Base-by-base conservation (phyloP, 2,329 filamentous ascomycete genomes). In the Fusarium subglutinans region DNA sequence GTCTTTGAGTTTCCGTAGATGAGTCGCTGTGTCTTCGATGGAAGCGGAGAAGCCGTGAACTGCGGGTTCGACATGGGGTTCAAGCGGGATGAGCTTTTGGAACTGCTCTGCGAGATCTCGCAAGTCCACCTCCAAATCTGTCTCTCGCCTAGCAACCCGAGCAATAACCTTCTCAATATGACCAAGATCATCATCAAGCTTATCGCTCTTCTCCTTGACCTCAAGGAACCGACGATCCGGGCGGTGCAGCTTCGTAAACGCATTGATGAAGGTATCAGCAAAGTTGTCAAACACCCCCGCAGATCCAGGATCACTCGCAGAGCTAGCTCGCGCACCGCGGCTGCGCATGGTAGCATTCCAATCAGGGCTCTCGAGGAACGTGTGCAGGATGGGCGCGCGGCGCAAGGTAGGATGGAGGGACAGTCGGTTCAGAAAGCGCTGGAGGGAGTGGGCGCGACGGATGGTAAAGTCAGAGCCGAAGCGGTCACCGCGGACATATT, bases 121-220 rank as follows among this genome's bases (percentile, higher is more conserved):
- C 78, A 98, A 94, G 83, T 99, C 96, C 3, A 90, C 86, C 82
- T 98, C 95, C 15, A 99, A 87, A 79, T 99, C 96, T 2, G 89
- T 88, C 83, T 98, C 95, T 54, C 96, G 90, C 37, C 96, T 91
- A 26, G 94, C 94, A 4, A 99, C 95, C 60, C 96, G 90, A 24
- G 94, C 93, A 26, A 98, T 92, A n/a, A 98, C 95, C 84, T 98
- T 98, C 83, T 98, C 96, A 10, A 99, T 94, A 78, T 97, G 94
- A 22, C 89, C 91, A 24, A 99, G 88, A 80, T 99, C 96, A 78
- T 98, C 96, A 79, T 97, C 95, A 11, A 99, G 88, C 84, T 98
- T 98, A 83, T 97, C 93, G 43, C 94, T 94, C 81, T 94, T 94
- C 79, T 98, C 96, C 78, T 92, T 92, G 69, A 98, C 95, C 81